These are phyloP conservation scores for Cucurbita moschata DNA, from an alignment of 306 rosid genomes.

Conservation along the genomic window DNA sequence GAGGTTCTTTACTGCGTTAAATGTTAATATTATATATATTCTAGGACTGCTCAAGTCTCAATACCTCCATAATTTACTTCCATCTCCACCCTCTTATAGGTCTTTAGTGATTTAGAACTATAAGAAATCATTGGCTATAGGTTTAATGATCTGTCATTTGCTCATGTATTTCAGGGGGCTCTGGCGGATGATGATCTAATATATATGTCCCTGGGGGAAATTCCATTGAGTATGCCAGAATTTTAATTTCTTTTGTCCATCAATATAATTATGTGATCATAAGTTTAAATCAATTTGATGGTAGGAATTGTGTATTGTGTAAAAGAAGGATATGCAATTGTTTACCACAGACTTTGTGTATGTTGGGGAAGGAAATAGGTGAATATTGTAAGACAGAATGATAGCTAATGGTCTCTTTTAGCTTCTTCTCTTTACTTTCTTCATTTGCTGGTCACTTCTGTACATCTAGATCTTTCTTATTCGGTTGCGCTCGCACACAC, in stretches of 20 bases:
- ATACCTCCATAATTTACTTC: constrained; percentile 4
- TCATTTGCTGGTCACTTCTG: not conserved
- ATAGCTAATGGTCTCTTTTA: not conserved
- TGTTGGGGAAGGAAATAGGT: constrained; percentile 6
- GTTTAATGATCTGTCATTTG: constrained; percentile 10
- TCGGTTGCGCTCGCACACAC: no score
- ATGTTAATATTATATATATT: not conserved
- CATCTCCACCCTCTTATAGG: not conserved
- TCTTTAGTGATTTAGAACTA: not conserved
- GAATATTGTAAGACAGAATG: constrained; percentile 7
- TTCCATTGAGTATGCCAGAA: constrained; percentile 70
- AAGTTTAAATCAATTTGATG: constrained; percentile 5
- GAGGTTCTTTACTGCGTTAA: not conserved
- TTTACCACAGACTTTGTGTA: not conserved
- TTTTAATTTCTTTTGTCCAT: constrained; percentile 35
- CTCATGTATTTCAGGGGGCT: constrained; percentile 55
- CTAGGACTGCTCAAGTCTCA: not conserved
- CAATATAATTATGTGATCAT: constrained; percentile 17
- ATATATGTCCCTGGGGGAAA: constrained; percentile 94
- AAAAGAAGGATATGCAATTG: not conserved
- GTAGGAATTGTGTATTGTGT: constrained; percentile 2
- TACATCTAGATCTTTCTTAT: not conserved
- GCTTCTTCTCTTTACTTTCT: not conserved
- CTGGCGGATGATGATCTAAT: constrained; percentile 88
- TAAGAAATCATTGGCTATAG: not conserved